A percentile compares a stretch with the other conserved stretches of the same genome.
Evolutionary conservation across 352 stramenopile species (phyloP).

Genomic region (Pythium phragmitis): DNA sequence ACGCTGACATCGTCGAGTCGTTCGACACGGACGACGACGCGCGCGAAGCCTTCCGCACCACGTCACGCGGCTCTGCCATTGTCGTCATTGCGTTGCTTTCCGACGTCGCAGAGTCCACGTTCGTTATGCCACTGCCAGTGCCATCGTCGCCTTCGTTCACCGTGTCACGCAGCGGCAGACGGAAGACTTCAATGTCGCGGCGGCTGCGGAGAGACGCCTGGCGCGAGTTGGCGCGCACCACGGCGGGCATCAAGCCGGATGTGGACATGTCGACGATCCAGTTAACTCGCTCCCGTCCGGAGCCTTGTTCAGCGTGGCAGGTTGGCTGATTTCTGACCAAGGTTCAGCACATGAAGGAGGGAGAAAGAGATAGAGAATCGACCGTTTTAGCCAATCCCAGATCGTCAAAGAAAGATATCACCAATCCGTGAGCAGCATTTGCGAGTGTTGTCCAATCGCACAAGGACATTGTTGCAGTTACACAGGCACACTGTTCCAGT

Average conservation of each 20-base stretch:
- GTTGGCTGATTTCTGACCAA: neutral
- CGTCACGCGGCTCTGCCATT: neutral
- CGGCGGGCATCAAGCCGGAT: neutral
- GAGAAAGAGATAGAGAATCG: neutral
- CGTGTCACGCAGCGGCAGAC: slow-evolving; percentile 62
- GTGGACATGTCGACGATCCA: too few species aligned
- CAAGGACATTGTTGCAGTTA: slow-evolving; percentile 6
- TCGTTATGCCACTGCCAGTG: neutral
- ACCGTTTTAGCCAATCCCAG: neutral
- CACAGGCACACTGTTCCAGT: slow-evolving; percentile 4
- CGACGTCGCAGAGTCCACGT: neutral
- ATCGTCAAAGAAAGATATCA: neutral
- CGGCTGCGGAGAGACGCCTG: slow-evolving; percentile 18
- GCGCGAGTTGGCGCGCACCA: slow-evolving; percentile 4
- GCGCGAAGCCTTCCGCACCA: slow-evolving; percentile 13
- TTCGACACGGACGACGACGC: slow-evolving; percentile 17
- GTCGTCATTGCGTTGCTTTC: neutral
- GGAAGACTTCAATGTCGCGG: slow-evolving; percentile 62
- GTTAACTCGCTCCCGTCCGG: too few species aligned
- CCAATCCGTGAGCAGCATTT: neutral
- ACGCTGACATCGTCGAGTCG: slow-evolving; percentile 13
- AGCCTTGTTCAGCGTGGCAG: too few species aligned
- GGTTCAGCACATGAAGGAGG: neutral
- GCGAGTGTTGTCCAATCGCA: slow-evolving; percentile 1
- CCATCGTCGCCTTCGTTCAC: slow-evolving; percentile 55